These are phyloP conservation scores for Sclerospora graminicola DNA, from an alignment of 352 stramenopile species.

Conservation along the genomic window DNA sequence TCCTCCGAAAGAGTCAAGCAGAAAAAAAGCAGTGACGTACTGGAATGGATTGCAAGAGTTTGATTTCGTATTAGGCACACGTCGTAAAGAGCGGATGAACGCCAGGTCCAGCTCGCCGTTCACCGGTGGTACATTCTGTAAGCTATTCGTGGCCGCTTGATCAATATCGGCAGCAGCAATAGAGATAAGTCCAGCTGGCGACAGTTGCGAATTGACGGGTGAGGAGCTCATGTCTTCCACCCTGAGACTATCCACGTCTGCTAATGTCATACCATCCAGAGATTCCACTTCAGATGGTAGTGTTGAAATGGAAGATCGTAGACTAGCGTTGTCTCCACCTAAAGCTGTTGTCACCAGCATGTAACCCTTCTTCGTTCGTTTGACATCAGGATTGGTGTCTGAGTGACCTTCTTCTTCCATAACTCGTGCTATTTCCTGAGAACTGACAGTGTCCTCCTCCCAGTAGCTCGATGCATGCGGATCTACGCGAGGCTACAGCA, in stretches of 20 bases:
- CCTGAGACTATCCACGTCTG: constrained; percentile 32
- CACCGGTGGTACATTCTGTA: constrained; percentile 16
- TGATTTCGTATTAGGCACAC: constrained; percentile 5
- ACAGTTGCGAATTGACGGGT: constrained; percentile 46
- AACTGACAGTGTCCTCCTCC: constrained; percentile 63
- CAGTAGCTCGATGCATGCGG: constrained; percentile 65
- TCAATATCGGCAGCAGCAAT: constrained; percentile 79
- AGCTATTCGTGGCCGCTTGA: constrained; percentile 33
- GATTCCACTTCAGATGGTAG: constrained; percentile 21
- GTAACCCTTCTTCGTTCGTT: constrained; percentile 41
- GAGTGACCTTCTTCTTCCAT: constrained; percentile 50
- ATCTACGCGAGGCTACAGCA: constrained; percentile 47
- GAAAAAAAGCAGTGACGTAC: constrained; percentile 5
- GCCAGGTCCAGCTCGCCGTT: constrained; percentile 53
- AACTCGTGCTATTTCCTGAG: constrained; percentile 44
- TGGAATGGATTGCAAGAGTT: not conserved
- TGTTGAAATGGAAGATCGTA: constrained; percentile 4
- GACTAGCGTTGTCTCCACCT: constrained; percentile 11
- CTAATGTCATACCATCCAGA: constrained; percentile 31
- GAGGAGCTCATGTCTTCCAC: constrained; percentile 39
- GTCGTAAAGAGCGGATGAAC: constrained; percentile 49
- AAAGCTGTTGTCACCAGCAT: constrained; percentile 18
- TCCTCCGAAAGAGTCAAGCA: too few species aligned
- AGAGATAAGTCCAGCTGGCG: constrained; percentile 66
- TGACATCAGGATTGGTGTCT: constrained; percentile 17